These are phyloP conservation scores for Trichoderma afroharzianum DNA, from an alignment of 2,329 filamentous ascomycete species.

Conservation along the genomic window DNA sequence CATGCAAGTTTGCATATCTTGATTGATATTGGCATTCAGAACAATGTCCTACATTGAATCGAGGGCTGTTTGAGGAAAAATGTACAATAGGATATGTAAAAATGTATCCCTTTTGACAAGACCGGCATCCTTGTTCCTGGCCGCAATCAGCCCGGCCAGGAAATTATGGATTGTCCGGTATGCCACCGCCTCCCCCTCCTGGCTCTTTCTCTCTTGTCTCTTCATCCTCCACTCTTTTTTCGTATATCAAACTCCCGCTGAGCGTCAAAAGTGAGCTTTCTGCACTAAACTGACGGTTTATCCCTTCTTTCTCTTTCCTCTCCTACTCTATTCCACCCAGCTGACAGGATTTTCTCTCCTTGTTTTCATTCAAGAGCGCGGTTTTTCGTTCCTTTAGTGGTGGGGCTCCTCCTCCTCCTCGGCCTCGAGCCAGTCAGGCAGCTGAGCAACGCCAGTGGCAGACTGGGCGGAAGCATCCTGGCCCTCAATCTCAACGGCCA, in stretches of 20 bases:
- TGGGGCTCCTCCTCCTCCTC: conserved; percentile 56
- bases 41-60: conserved; percentile 32
- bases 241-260: background rate
- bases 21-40: conserved; percentile 30
- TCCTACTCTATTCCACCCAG: background rate
- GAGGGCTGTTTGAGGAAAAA: conserved; percentile 34
- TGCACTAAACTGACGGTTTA: background rate
- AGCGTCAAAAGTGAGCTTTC: background rate
- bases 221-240: background rate
- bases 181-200: conserved; percentile 7
- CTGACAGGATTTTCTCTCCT: background rate
- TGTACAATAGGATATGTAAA: conserved; percentile 35
- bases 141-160: conserved; percentile 4
- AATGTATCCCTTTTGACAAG: conserved; percentile 20
- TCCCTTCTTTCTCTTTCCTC: background rate
- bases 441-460: conserved; percentile 53
- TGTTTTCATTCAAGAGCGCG: background rate
- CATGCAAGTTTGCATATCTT: conserved; percentile 8
- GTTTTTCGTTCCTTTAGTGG: conserved; percentile 41
- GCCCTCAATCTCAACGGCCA: conserved; percentile 93
- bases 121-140: conserved; percentile 17
- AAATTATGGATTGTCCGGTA: conserved; percentile 11
- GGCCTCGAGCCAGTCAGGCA: conserved; percentile 78
- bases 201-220: background rate
- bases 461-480: conserved; percentile 62